These are phyloP conservation scores for Climacium dendroides DNA, from an alignment of 225 moss, liverwort and hornwort genomes.

Conservation along the genomic window DNA sequence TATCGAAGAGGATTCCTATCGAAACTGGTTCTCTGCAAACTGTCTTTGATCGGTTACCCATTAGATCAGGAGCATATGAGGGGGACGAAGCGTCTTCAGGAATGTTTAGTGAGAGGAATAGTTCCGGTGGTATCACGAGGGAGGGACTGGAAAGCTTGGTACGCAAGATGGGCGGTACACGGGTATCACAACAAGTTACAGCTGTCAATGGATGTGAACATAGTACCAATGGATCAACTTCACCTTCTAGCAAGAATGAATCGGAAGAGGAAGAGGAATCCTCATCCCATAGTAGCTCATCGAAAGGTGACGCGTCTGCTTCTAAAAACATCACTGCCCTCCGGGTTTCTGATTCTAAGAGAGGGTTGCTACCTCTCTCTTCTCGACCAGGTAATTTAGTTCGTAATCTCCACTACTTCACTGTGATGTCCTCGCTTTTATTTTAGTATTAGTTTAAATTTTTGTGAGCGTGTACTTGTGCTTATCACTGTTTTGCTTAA, in stretches of 20 bases:
- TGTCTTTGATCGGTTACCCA: background rate
- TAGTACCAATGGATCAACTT: background rate
- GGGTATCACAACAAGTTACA: constrained; percentile 3
- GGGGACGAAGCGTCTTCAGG: background rate
- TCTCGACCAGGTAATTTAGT: background rate
- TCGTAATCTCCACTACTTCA: background rate
- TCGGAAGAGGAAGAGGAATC: constrained; percentile 24
- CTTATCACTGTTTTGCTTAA: background rate
- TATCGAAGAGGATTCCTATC: background rate
- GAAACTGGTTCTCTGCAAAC: background rate
- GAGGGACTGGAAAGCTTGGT: background rate
- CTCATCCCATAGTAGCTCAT: constrained; percentile 15
- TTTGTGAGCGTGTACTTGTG: background rate
- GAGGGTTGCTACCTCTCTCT: background rate
- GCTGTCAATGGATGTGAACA: background rate
- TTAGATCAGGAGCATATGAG: background rate
- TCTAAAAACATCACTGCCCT: background rate
- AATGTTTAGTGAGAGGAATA: background rate
- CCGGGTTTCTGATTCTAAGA: background rate
- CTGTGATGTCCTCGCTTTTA: background rate
- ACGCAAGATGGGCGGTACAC: background rate
- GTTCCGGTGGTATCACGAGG: background rate
- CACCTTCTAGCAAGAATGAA: constrained; percentile 7
- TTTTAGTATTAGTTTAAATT: background rate
- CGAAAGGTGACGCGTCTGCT: constrained; percentile 9